Conservation (phyloP, 1,284 basidiomycete genomes). For the Ganoderma multipileum region DNA sequence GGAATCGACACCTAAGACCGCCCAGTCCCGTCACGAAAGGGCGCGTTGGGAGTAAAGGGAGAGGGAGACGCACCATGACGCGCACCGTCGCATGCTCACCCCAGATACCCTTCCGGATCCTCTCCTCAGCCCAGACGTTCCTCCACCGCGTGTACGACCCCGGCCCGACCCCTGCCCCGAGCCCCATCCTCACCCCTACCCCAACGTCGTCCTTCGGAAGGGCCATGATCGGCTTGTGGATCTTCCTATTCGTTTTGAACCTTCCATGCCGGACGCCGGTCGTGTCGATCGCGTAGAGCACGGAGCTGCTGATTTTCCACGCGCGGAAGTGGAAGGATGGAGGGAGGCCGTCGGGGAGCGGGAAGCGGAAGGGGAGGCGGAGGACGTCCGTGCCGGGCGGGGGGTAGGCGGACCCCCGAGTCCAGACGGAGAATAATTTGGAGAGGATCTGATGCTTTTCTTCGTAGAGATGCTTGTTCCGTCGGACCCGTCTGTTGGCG, state of each 20-base stretch:
- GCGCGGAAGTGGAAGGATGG: slow-evolving; percentile 7
- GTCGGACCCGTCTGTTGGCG: background rate
- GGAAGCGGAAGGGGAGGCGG: background rate
- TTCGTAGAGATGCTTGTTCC: background rate
- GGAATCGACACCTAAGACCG: background rate
- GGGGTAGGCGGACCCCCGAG: slow-evolving; percentile 8
- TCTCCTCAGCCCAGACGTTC: slow-evolving; percentile 9
- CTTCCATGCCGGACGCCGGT: slow-evolving; percentile 7
- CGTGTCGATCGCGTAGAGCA: background rate
- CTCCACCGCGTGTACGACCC: slow-evolving; percentile 10
- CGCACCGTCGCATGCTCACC: slow-evolving; percentile 22
- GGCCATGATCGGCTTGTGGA: slow-evolving; percentile 7
- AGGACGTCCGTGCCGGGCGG: slow-evolving; percentile 10
- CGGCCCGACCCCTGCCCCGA: background rate
- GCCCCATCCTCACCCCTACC: background rate
- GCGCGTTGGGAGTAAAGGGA: too few species aligned
- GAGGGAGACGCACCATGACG: slow-evolving; percentile 10
- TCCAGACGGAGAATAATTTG: background rate
- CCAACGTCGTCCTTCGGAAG: slow-evolving; percentile 7
- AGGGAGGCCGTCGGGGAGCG: background rate
- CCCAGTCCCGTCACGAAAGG: too few species aligned
- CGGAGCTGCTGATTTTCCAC: background rate
- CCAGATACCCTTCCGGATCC: slow-evolving; percentile 25
- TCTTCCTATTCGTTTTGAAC: background rate
- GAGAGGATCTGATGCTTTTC: slow-evolving; percentile 1